phyloP scores from a whole-genome alignment of 2,329 filamentous ascomycete species.

The Calonectria pauciramosa region DNA sequence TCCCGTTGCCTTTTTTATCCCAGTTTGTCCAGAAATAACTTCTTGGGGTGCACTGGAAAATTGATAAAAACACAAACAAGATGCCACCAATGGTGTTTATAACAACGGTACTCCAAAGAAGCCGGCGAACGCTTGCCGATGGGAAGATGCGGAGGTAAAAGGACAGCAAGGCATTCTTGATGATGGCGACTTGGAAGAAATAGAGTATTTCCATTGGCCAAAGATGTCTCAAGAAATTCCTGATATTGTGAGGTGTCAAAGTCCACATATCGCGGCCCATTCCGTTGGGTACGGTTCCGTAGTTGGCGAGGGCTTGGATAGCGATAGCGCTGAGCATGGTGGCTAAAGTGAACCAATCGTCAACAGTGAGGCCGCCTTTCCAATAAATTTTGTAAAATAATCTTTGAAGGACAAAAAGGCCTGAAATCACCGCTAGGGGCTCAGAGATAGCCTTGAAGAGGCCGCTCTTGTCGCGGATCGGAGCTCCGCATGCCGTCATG shows the following conservation, averaged over 20 bases:
- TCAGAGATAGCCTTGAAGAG: background rate
- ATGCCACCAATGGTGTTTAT: background rate
- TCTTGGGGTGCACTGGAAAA: slow-evolving; percentile 1
- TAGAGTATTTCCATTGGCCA: slow-evolving; percentile 9
- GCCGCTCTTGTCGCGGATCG: background rate
- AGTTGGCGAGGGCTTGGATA: background rate
- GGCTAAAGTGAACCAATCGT: slow-evolving; percentile 2
- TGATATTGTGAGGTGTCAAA: background rate
- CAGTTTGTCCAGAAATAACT: slow-evolving; percentile 5
- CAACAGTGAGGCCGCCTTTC: background rate
- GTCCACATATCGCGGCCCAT: slow-evolving; percentile 12
- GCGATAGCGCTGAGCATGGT: background rate
- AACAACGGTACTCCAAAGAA: background rate
- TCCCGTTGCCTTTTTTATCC: background rate
- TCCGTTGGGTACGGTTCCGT: background rate
- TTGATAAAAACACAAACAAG: background rate
- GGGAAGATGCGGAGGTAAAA: slow-evolving; percentile 3
- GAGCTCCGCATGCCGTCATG: background rate
- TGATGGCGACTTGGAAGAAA: background rate
- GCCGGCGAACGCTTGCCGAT: background rate
- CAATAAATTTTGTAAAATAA: background rate
- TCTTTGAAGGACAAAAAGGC: background rate
- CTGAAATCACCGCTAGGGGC: background rate
- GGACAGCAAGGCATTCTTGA: background rate
- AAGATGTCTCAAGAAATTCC: background rate